Base-by-base conservation (phyloP, 2,329 filamentous ascomycete genomes). In the Aspergillus novoparasiticus region DNA sequence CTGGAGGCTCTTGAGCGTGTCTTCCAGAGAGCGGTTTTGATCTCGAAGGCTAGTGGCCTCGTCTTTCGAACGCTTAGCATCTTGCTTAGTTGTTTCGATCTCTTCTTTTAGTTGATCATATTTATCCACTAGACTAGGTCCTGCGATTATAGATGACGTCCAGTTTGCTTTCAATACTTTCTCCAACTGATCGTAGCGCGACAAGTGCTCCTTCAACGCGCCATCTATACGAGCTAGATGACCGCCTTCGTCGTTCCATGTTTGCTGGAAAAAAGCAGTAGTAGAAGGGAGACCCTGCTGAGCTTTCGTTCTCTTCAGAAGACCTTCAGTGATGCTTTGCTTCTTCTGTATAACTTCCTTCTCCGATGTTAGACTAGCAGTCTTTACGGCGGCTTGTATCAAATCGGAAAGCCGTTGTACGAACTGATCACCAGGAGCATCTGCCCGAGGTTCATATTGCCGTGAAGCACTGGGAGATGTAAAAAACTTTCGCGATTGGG, bases 371-470 rank as follows among this genome's bases (percentile, higher is more conserved):
- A 73, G 59, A 34, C 69, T 71, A 10, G 61, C 58, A 14, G 63
- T 62, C 46, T 74, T 70, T 8, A 80, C 66, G 3, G 62, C 61
- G 11, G 66, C 57, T 41, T 68, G 64, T 6, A 69, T 61, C 36
- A 73, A 64, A 6, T 71, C 69, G 6, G 68, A 63, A 41, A 75
- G 61, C 3, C 63, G 61, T 45, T 63, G 69, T 34, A 71, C 21
- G 63, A 83, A 79, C 66, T 85, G 84, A 81, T 83, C 68, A 19
- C 57, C 58, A 45, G 57, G 12, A 16, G 26, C 10, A 21, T 53
- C 60, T 54, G 58, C 60, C 23, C 56, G 60, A 8, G 8, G 11
- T 21, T 61, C 61, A n/a, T 51, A 34, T 12, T 46, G 28, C 19
- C 36, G 45, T n/a, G 28, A 16, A 55, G 34, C 57, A 36, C 16